Evolutionary conservation across 108 stramenopile genomes (phyloP), one percentile per base, ranked within the genome.

Genomic region (Conticribra weissflogii): DNA sequence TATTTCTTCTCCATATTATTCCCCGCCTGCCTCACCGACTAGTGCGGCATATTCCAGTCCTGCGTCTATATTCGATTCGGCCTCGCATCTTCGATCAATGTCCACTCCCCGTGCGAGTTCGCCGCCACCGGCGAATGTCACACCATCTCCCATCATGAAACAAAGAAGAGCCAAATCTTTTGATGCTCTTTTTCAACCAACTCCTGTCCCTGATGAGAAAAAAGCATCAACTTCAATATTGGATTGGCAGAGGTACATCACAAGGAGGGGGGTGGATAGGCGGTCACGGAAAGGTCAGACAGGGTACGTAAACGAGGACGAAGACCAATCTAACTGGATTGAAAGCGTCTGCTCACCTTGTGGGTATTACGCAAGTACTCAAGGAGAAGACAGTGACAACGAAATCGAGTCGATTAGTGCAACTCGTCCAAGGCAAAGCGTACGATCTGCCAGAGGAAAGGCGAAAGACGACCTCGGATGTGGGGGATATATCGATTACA

Each of bases 401-500:
- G 36, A 41, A 9, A 12, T 5, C 12, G 12, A 5, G 12, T 41
- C 12, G 36, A 41, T 12, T 41, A 12, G 36, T 9, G 36, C 36
- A 41, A 41, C 5, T 41, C 36, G 36, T 41, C 36, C 8, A 12
- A 12, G 8, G 36, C 36, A 12, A 12, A 12, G 5, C 5, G 36
- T 41, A 41, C 36, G 8, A 41, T n/a, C n/a, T n/a, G n/a, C n/a
- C n/a, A n/a, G n/a, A n/a, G n/a, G n/a, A n/a, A n/a, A n/a, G n/a
- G n/a, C 36, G 5, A 12, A 9, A 41, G 36, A 41, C 12, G 12
- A 41, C 12, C 8, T 12, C 12, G 70, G 31, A 30, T 78, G 78
- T 28, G 65, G 68, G 23, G 78, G 78, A 34, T 78, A 78, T 25
- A 24, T 66, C 31, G 78, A 78, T 46, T 78, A 78, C 49, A 27